These are phyloP conservation scores for Suillus ampliporus DNA, from an alignment of 768 basidiomycete species.

Conservation along the genomic window DNA sequence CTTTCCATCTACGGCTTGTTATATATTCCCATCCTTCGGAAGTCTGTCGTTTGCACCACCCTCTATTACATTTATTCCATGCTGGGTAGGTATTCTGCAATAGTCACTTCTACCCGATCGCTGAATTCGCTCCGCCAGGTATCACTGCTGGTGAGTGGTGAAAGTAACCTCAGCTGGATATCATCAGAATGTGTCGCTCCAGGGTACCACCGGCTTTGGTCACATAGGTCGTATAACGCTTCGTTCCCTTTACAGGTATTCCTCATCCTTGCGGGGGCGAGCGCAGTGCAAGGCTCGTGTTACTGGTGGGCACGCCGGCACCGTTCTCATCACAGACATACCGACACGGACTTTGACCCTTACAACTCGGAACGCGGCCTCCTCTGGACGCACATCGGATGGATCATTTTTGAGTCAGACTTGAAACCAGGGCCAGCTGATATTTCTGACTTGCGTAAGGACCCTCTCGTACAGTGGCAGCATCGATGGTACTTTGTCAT, in stretches of 20 bases:
- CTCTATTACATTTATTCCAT: conserved; percentile 89
- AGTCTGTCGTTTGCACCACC: conserved; percentile 66
- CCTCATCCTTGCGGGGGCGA: conserved; percentile 75
- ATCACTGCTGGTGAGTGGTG: conserved; percentile 52
- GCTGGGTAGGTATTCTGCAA: conserved; percentile 57
- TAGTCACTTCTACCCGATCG: conserved; percentile 17
- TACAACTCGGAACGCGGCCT: conserved; percentile 82
- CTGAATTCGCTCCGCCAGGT: conserved; percentile 36
- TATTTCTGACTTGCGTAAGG: conserved; percentile 71
- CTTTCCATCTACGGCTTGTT: conserved; percentile 74
- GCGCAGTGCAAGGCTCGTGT: conserved; percentile 86
- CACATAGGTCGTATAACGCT: conserved; percentile 84
- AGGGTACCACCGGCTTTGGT: conserved; percentile 88
- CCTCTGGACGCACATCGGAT: conserved; percentile 82
- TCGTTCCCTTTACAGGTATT: conserved; percentile 71
- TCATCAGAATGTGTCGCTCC: conserved; percentile 15
- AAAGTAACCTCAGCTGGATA: background rate
- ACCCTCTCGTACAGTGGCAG: conserved; percentile 77
- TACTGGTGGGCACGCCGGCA: conserved; percentile 88
- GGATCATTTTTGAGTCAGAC: conserved; percentile 81
- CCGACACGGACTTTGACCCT: conserved; percentile 86
- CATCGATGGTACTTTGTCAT: conserved; percentile 75
- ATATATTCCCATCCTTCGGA: conserved; percentile 45
- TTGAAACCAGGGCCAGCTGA: conserved; percentile 75
- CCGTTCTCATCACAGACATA: conserved; percentile 83